Conservation (phyloP, 2,329 filamentous ascomycete genomes). For the Pochonia chlamydosporia region DNA sequence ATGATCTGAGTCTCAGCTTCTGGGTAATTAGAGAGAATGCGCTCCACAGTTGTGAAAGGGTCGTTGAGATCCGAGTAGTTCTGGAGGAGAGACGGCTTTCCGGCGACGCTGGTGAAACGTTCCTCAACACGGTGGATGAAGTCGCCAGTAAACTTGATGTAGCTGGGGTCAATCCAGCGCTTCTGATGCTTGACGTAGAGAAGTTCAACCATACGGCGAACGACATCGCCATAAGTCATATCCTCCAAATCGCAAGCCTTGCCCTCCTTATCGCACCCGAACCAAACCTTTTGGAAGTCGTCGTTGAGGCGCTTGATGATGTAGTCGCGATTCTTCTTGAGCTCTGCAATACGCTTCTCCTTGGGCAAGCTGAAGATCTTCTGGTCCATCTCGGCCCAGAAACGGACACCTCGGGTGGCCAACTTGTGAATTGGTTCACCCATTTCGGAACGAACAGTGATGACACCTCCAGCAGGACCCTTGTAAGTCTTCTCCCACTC, state of each 20-base stretch:
- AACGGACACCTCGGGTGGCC: slow-evolving; percentile 87
- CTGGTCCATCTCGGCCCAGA: slow-evolving; percentile 99
- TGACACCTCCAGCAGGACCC: slow-evolving; percentile 83
- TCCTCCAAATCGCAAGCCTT: slow-evolving; percentile 84
- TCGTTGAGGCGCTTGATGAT: slow-evolving; percentile 96
- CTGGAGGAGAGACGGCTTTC: slow-evolving; percentile 77
- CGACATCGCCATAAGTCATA: slow-evolving; percentile 90
- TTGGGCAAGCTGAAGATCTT: slow-evolving; percentile 97
- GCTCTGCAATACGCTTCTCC: slow-evolving; percentile 81
- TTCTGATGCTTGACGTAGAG: slow-evolving; percentile 88
- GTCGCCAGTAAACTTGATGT: slow-evolving; percentile 78
- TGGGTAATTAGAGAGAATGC: slow-evolving; percentile 76
- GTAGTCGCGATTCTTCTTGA: slow-evolving; percentile 82
- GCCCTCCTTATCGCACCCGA: slow-evolving; percentile 76
- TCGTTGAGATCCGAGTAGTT: slow-evolving; percentile 82
- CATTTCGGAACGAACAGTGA: slow-evolving; percentile 98
- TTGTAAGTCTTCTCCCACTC: slow-evolving; percentile 95
- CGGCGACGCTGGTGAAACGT: slow-evolving; percentile 72
- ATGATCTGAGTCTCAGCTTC: slow-evolving; percentile 87
- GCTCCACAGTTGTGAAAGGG: slow-evolving; percentile 72
- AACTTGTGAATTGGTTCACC: slow-evolving; percentile 99
- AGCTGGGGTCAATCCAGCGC: slow-evolving; percentile 86
- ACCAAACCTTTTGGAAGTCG: slow-evolving; percentile 97
- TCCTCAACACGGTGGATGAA: slow-evolving; percentile 97
- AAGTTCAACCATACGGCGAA: slow-evolving; percentile 80